These are phyloP conservation scores for Oryza nivara DNA, from an alignment of 176 grass and related monocot genomes.

Conservation along the genomic window DNA sequence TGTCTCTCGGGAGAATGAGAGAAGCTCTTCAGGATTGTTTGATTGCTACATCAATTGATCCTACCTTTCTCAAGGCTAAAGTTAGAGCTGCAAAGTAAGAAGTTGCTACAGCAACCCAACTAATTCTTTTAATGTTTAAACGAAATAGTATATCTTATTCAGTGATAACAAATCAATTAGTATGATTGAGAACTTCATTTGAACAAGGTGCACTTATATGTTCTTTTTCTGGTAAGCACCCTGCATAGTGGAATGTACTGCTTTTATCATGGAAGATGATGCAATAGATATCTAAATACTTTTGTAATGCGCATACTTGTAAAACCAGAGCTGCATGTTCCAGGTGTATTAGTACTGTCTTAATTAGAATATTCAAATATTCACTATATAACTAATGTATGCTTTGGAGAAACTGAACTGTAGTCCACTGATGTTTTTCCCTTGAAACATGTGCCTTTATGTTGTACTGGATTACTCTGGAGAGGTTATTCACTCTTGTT, in stretches of 20 bases:
- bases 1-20: constrained; percentile 83
- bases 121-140: constrained; percentile 7
- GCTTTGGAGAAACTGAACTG: constrained; percentile 18
- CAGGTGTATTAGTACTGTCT: constrained; percentile 4
- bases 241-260: constrained; percentile 12
- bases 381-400: constrained; percentile 18
- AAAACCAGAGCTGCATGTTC: constrained; percentile 26
- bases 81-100: constrained; percentile 93
- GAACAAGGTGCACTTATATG: not conserved
- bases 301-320: not conserved
- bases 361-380: not conserved
- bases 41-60: constrained; percentile 68
- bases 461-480: not conserved
- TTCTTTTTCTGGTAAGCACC: constrained; percentile 8
- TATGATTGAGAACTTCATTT: not conserved
- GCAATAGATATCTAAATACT: not conserved
- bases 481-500: constrained; percentile 7
- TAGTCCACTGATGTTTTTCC: constrained; percentile 4
- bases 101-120: constrained; percentile 13
- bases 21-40: constrained; percentile 88
- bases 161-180: not conserved
- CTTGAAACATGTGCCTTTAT: not conserved
- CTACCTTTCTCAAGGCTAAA: constrained; percentile 78
- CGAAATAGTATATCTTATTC: not conserved
- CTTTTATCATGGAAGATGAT: constrained; percentile 32